Evolutionary conservation across 768 basidiomycete species (phyloP).

Genomic region (Lyophyllum decastes): DNA sequence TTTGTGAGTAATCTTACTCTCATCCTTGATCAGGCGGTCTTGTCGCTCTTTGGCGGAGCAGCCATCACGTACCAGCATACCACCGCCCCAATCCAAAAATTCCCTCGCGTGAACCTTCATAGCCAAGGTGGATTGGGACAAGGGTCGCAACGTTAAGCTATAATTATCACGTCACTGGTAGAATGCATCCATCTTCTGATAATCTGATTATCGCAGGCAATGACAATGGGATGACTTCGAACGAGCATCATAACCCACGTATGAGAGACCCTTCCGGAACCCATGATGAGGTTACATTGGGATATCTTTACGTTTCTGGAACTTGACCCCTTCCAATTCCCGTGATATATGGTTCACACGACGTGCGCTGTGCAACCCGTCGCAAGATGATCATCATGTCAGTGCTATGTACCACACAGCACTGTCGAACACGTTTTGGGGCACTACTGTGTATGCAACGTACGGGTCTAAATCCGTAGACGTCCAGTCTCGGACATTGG

Average conservation of each 20-base stretch:
- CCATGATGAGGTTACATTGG: slow-evolving; percentile 9
- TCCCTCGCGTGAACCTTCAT: not conserved
- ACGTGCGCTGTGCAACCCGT: not conserved
- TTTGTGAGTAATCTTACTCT: not conserved
- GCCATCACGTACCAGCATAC: not conserved
- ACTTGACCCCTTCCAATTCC: slow-evolving; percentile 6
- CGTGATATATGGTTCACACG: slow-evolving; percentile 1
- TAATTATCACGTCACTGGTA: slow-evolving; percentile 9
- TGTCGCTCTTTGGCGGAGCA: not conserved
- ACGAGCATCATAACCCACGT: slow-evolving; percentile 5
- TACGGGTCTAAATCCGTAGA: not conserved
- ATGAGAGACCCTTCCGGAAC: slow-evolving; percentile 5
- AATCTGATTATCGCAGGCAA: not conserved
- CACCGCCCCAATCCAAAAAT: not conserved
- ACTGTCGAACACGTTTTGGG: slow-evolving; percentile 1
- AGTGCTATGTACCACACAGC: slow-evolving; percentile 6
- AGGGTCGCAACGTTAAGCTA: not conserved
- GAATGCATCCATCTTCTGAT: not conserved
- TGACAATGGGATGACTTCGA: not conserved
- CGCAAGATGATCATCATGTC: slow-evolving; percentile 10
- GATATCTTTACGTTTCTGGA: slow-evolving; percentile 16
- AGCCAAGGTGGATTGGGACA: not conserved
- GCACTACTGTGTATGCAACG: not conserved
- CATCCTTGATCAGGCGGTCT: not conserved
- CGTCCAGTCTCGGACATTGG: not conserved